Percentiles rank a stretch among this genome's conserved stretches.
Conservation (phyloP, 1,139 yeast species). For the Yamadazyma dendronema region DNA sequence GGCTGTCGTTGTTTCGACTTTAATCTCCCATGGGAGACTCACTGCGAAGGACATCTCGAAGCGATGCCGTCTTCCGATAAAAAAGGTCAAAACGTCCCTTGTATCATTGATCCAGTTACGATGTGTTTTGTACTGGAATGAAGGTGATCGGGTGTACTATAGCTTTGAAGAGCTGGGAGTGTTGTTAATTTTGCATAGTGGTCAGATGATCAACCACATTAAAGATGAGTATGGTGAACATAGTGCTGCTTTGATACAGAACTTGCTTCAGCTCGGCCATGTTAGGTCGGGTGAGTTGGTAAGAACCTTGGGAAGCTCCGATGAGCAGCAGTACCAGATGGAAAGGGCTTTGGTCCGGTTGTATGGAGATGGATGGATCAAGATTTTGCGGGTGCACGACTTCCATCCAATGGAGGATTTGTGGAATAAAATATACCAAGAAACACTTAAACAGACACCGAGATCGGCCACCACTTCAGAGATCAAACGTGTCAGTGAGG, state of each 20-base stretch:
- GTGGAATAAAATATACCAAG: slow-evolving; percentile 55
- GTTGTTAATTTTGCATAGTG: slow-evolving; percentile 66
- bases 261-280: slow-evolving; percentile 63
- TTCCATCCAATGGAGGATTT: slow-evolving; percentile 52
- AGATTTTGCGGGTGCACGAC: slow-evolving; percentile 35
- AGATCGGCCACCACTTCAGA: slow-evolving; percentile 53
- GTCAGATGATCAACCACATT: slow-evolving; percentile 65
- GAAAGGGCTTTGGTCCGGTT: slow-evolving; percentile 43
- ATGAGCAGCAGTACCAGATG: slow-evolving; percentile 23
- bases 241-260: slow-evolving; percentile 71
- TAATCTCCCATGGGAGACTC: slow-evolving; percentile 61
- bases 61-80: slow-evolving; percentile 39
- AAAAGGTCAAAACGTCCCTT: slow-evolving; percentile 52
- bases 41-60: slow-evolving; percentile 46
- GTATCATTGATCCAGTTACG: slow-evolving; percentile 67
- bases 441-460: slow-evolving; percentile 50
- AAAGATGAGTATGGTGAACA: slow-evolving; percentile 40
- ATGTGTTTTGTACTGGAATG: slow-evolving; percentile 56
- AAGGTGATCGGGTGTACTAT: slow-evolving; percentile 49
- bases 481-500: slow-evolving; percentile 62
- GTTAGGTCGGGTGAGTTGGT: slow-evolving; percentile 62
- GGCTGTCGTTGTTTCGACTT: slow-evolving; percentile 48
- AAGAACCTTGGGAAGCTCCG: slow-evolving; percentile 34
- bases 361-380: slow-evolving; percentile 58
- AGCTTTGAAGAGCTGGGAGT: slow-evolving; percentile 65